phyloP scores from a whole-genome alignment of 2,329 filamentous ascomycete species.

The Exserohilum turcica region DNA sequence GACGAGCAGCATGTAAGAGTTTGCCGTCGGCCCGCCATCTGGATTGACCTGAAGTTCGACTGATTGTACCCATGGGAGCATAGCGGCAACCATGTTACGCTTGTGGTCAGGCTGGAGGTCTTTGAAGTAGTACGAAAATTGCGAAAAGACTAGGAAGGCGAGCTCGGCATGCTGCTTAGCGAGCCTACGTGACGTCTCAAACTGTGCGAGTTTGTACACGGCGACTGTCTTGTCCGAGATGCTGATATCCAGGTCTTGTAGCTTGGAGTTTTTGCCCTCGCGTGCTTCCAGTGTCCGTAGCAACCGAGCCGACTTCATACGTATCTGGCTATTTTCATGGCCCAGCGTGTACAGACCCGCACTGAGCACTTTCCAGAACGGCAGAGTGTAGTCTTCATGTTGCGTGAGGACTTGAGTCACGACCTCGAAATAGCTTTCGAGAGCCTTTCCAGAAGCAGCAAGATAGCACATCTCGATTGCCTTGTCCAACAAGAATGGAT shows the following conservation, averaged over 20 bases:
- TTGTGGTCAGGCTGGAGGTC: constrained; percentile 81
- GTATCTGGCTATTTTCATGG: constrained; percentile 85
- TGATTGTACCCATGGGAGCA: constrained; percentile 94
- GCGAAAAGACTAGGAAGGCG: constrained; percentile 92
- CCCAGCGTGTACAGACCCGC: constrained; percentile 91
- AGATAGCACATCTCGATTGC: constrained; percentile 92
- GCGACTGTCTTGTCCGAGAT: constrained; percentile 98
- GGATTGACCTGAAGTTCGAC: constrained; percentile 92
- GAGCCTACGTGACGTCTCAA: constrained; percentile 90
- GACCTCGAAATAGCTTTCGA: constrained; percentile 95
- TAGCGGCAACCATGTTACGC: constrained; percentile 90
- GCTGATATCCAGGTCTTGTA: constrained; percentile 97
- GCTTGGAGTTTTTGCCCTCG: constrained; percentile 82
- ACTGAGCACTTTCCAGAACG: constrained; percentile 89
- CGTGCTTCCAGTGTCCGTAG: constrained; percentile 82
- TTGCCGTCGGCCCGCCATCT: constrained; percentile 85
- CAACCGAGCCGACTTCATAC: constrained; percentile 83
- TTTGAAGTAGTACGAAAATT: constrained; percentile 93
- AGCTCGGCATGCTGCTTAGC: constrained; percentile 87
- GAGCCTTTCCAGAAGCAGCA: constrained; percentile 76
- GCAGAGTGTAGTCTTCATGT: constrained; percentile 77
- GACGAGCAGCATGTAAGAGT: constrained; percentile 91
- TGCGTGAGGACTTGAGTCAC: constrained; percentile 86
- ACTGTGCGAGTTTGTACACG: constrained; percentile 96
- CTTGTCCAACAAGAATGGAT: constrained; percentile 82